Base-by-base conservation (phyloP, 768 basidiomycete species). In the Termitomyces heimii region DNA sequence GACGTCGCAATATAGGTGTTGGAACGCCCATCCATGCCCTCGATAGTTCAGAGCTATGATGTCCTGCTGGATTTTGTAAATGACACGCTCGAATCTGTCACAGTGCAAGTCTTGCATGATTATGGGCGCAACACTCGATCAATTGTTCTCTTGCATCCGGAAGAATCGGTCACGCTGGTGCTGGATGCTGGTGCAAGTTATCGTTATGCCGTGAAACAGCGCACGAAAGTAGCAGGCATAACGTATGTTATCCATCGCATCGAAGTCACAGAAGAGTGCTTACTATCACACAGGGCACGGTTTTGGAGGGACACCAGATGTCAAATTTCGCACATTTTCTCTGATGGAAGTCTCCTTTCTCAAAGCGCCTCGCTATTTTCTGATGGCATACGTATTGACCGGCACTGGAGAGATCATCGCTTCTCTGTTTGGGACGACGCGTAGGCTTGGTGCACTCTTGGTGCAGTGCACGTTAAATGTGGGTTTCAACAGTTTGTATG, bases 101-200 rank as follows among this genome's bases (percentile, higher is more conserved):
- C 85, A 43, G 73, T 88, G 37, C 85, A 88, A 66, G 76, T 85
- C 31, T 70, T 85, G 58, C 77, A 80, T 35, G 81, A 88, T 70
- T 88, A 88, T 61, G 85, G 83, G 46, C 75, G 79, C 52, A 76
- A 77, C 50, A 71, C 78, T 16, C 77, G 77, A 52, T 75, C 80
- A 51, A 75, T 81, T 58, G 76, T 86, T 46, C 66, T 87, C 28
- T 73, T 89, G 40, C 76, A 80, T 57, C 85, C 86, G 4, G 76
- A 80, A 48, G 86, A 89, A 66, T 80, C 77, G 43, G 73, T 89
- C 55, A 83, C 84, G 32, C 76, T 88, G 57, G 77, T 89, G 58
- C 77, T 89, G 60, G 85, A 87, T 64, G 84, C 87, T 20, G 86
- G 87, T 6, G 78, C 79, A 22, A 71, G 82, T 39, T 89, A 89